phyloP scores from a whole-genome alignment of 345 rosid species.

The Dimocarpus longan region DNA sequence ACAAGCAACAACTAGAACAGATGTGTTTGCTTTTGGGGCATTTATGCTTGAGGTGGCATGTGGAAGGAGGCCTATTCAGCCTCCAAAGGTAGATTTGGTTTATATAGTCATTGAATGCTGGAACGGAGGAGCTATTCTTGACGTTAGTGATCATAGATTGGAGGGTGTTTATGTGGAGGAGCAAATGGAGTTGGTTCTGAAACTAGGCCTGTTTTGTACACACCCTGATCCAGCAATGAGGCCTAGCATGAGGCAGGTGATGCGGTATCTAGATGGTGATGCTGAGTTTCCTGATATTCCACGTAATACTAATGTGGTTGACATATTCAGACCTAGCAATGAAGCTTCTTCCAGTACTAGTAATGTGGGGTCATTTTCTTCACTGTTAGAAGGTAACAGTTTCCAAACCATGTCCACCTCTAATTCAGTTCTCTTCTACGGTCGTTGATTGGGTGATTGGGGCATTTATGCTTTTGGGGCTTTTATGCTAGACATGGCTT shows the following conservation, averaged over 20 bases:
- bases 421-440: not conserved
- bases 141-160: conserved; percentile 14
- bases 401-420: not conserved
- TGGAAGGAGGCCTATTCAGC: conserved; percentile 47
- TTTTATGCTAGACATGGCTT: too few species aligned
- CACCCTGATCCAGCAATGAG: conserved; percentile 12
- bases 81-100: conserved; percentile 31
- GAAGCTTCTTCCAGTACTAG: not conserved
- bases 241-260: conserved; percentile 29
- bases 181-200: conserved; percentile 31
- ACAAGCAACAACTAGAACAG: conserved; percentile 37
- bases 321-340: not conserved
- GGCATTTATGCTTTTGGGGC: too few species aligned
- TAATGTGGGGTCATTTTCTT: not conserved
- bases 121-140: conserved; percentile 13
- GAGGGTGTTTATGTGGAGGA: conserved; percentile 4
- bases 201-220: conserved; percentile 30
- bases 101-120: conserved; percentile 32
- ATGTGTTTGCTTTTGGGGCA: conserved; percentile 51
- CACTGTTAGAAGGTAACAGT: not conserved
- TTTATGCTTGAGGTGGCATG: conserved; percentile 54
- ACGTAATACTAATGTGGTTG: not conserved
- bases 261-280: conserved; percentile 40
- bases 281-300: conserved; percentile 18
- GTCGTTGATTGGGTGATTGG: not conserved